A percentile compares a stretch with the other conserved stretches of the same genome.
Conservation (phyloP, 2,329 filamentous ascomycete genomes). For the Emmonsiellopsis sp. region DNA sequence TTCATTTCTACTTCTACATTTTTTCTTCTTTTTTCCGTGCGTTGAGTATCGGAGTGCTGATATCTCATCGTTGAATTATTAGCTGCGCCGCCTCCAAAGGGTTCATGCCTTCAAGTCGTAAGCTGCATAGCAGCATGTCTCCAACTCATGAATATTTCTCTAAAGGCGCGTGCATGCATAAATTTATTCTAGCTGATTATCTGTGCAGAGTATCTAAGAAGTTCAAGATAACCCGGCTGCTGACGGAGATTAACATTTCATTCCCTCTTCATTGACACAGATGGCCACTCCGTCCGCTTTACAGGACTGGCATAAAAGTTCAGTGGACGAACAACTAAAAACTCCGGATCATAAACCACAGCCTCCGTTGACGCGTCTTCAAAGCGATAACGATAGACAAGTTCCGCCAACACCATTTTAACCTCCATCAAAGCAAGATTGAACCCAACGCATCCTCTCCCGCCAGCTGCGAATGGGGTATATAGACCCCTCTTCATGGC, state of each 20-base stretch:
- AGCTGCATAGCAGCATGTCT: no score
- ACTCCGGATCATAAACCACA: conserved; percentile 3
- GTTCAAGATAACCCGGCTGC: no score
- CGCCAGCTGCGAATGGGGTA: neutral
- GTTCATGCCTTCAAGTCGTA: no score
- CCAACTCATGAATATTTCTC: no score
- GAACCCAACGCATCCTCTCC: neutral
- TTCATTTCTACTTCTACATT: no score
- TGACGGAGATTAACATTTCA: neutral
- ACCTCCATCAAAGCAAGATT: neutral
- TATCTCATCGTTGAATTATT: no score
- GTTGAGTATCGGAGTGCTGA: no score
- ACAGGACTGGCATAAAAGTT: conserved; percentile 1
- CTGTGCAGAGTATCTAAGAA: no score
- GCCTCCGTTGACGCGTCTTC: neutral
- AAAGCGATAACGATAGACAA: conserved; percentile 2
- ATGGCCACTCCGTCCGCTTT: neutral
- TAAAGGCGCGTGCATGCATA: no score
- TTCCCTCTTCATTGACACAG: neutral
- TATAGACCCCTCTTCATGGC: neutral
- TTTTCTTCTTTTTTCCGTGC: no score
- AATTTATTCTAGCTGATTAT: no score
- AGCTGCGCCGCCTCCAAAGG: no score
- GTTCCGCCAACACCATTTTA: neutral
- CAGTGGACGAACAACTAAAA: conserved; percentile 1